Evolutionary conservation across 2,329 filamentous ascomycete species (phyloP), one percentile per base, ranked within the genome.

Genomic region (Phialophora chinensis): DNA sequence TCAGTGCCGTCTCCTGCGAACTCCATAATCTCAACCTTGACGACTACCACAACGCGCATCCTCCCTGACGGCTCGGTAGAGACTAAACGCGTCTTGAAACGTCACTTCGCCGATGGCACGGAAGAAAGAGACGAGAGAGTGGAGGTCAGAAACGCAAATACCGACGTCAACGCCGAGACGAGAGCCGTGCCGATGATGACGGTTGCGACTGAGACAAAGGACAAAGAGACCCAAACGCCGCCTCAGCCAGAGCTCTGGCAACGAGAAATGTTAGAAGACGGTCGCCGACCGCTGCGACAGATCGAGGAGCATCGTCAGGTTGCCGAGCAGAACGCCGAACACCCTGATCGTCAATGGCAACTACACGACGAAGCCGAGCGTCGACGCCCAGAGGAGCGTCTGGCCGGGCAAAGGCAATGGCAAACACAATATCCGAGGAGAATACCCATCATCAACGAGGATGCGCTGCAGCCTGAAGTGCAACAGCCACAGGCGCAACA

Each of bases 31-130:
- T 86, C 85, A 0, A 87, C 85, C 1, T 76, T 86, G 50, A 87
- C 84, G 0, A 86, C 81, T 0, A 88, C 85, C 1, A 82, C 87
- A 68, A 84, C 84, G 3, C 82, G 79, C 3, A 82, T 82, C 2
- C 77, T 84, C 1, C 79, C 85, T 0, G 86, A 89, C 73, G 87
- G 87, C 12, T 85, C 83, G 0, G 77, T 87, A 2, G 83, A 84
- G 8, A 88, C 84, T 0, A 87, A 84, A 70, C 82, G 83, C 1
- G 77, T 87, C 10, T 76, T 86, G 17, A 88, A 85, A 68, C 85
- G 84, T 72, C 80, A 84, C 2, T 89, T 87, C 71, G 79, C 84
- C 0, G 86, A 89, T 76, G 87, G 87, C 0, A 79, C 82, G 3
- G 87, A 88, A 72, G 86, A 88, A 73, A 85, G 77, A 38, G 82